A percentile compares a stretch with the other conserved stretches of the same genome.
Evolutionary conservation across 352 stramenopile species (phyloP).

Genomic region (Blastocystis sp.): DNA sequence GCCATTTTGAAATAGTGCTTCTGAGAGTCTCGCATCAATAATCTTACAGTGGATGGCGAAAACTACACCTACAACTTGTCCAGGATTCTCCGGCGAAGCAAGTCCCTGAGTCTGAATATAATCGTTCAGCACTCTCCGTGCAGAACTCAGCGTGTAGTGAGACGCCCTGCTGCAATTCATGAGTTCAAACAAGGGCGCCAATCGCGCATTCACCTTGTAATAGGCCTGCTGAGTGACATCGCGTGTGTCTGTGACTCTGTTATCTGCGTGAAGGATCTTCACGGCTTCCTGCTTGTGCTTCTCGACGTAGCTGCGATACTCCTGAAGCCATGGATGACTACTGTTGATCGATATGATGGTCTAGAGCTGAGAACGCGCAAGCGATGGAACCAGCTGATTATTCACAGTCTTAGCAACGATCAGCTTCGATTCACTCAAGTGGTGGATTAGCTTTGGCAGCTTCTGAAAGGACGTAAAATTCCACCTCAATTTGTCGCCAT

Average conservation of each 20-base stretch:
- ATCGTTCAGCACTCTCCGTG: not conserved
- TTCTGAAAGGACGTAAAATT: slow-evolving; percentile 10
- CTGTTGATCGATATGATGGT: slow-evolving; percentile 19
- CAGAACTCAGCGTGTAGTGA: not conserved
- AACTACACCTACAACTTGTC: not conserved
- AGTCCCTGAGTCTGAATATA: not conserved
- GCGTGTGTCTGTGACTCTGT: not conserved
- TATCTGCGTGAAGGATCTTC: not conserved
- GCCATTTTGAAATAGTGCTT: slow-evolving; percentile 3
- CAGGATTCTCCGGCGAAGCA: not conserved
- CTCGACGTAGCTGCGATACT: not conserved
- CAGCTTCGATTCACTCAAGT: slow-evolving; percentile 6
- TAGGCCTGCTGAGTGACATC: not conserved
- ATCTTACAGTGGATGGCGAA: not conserved
- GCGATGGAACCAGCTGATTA: not conserved
- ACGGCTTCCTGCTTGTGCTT: not conserved
- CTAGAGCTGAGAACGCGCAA: not conserved
- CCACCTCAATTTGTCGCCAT: not conserved
- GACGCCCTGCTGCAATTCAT: not conserved
- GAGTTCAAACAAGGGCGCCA: not conserved
- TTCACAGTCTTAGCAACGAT: not conserved
- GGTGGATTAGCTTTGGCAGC: not conserved
- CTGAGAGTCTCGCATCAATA: not conserved
- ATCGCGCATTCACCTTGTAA: not conserved
- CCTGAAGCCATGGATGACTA: not conserved